Conservation (phyloP, 2,329 filamentous ascomycete species). For the Leptodontidium sp. region DNA sequence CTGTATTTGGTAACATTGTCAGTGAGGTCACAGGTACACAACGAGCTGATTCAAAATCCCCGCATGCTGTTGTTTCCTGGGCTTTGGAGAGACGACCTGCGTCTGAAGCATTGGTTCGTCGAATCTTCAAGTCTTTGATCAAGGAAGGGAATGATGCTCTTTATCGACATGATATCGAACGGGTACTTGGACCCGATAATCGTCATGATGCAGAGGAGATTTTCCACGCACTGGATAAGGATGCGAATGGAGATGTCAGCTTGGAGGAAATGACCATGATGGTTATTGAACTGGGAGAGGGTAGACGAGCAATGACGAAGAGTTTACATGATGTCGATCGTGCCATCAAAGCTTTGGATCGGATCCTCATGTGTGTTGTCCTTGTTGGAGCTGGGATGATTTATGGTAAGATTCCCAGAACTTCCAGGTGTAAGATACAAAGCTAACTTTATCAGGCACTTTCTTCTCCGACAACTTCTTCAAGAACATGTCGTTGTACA, state of each 20-base stretch:
- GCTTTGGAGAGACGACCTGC: slow-evolving; percentile 86
- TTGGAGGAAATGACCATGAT: slow-evolving; percentile 87
- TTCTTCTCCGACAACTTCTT: slow-evolving; percentile 29
- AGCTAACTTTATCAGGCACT: not conserved
- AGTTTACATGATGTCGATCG: slow-evolving; percentile 99
- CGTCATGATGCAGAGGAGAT: slow-evolving; percentile 84
- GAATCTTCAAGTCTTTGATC: slow-evolving; percentile 98
- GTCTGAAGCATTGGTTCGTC: slow-evolving; percentile 87
- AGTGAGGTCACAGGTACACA: slow-evolving; percentile 95
- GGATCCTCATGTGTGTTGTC: slow-evolving; percentile 82
- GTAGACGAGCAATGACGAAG: slow-evolving; percentile 86
- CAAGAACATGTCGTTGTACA: slow-evolving; percentile 68
- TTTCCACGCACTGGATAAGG: slow-evolving; percentile 81
- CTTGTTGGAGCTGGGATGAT: slow-evolving; percentile 83
- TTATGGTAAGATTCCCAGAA: slow-evolving; percentile 65
- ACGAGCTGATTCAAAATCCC: slow-evolving; percentile 90
- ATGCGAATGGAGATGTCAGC: slow-evolving; percentile 92
- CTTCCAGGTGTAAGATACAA: no score
- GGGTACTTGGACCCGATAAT: slow-evolving; percentile 82
- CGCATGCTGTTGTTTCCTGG: slow-evolving; percentile 84
- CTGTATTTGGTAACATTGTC: slow-evolving; percentile 90
- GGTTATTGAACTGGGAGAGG: slow-evolving; percentile 82
- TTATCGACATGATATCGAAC: slow-evolving; percentile 80
- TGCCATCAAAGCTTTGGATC: slow-evolving; percentile 89
- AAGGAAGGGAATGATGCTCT: slow-evolving; percentile 86